phyloP scores from a whole-genome alignment of 768 basidiomycete genomes.

The Termitomyces sp. region DNA sequence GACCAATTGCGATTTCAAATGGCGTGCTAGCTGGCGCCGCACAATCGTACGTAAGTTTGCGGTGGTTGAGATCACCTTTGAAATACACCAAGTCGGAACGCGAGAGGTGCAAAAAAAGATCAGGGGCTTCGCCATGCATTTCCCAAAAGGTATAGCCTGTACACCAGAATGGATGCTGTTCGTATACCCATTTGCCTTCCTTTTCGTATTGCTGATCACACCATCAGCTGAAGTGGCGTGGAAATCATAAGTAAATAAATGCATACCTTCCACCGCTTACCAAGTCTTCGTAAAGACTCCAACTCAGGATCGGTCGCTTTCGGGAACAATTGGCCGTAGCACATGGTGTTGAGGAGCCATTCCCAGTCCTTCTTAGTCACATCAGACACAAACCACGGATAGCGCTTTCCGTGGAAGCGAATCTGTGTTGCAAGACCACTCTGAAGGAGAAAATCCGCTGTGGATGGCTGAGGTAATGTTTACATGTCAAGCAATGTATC shows the following conservation, averaged over 20 bases:
- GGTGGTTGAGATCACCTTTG: constrained; percentile 94
- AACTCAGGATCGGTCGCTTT: constrained; percentile 74
- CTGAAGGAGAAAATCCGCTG: constrained; percentile 91
- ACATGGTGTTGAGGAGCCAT: constrained; percentile 84
- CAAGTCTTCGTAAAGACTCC: constrained; percentile 75
- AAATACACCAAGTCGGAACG: constrained; percentile 88
- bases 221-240: background rate
- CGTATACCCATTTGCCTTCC: constrained; percentile 91
- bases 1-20: constrained; percentile 87
- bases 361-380: constrained; percentile 92
- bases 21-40: constrained; percentile 82
- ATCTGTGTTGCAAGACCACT: constrained; percentile 80
- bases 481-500: background rate
- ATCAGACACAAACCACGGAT: constrained; percentile 93
- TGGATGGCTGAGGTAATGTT: constrained; percentile 3
- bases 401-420: constrained; percentile 93
- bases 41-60: constrained; percentile 85
- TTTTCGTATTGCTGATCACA: constrained; percentile 73
- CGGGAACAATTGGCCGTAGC: constrained; percentile 90
- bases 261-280: constrained; percentile 82
- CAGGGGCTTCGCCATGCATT: constrained; percentile 75
- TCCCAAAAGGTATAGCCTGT: constrained; percentile 97
- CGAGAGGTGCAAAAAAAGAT: constrained; percentile 88
- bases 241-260: background rate
- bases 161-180: constrained; percentile 93